Evolutionary conservation across 2,329 filamentous ascomycete genomes (phyloP), one percentile per base, ranked within the genome.

Genomic region (Cercospora sp.): DNA sequence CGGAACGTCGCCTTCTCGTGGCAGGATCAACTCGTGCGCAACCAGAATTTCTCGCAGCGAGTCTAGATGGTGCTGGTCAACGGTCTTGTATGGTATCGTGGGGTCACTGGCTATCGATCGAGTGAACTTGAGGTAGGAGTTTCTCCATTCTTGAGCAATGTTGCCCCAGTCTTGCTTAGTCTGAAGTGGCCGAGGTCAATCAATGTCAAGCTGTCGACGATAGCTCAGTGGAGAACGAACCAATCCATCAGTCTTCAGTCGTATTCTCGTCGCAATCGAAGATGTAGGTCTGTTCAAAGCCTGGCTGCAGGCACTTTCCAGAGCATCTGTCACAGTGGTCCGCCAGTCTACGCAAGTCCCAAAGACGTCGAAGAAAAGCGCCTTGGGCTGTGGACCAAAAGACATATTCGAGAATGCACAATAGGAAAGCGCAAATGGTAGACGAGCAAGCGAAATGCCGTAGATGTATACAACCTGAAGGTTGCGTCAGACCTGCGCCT

Each of bases 271-370:
- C 0, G 86, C 75, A 5, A 89, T 77, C 13, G 81, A 80, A 65
- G 78, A 76, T 40, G 80, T 78, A 45, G 81, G 73, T 16, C 84
- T 81, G 34, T 83, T 83, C 57, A 89, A 82, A 2, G 82, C 81
- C 2, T 74, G 73, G 68, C 79, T 78, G 13, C 87, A 85, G 45
- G 84, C 83, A 10, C 82, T 76, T 26, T 80, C 77, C 59, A 95
- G 85, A 64, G 87, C 86, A 8, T 84, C 80, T 13, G 84, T 86
- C 21, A 95, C 87, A 1, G 88, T 87, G 45, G 82, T 83, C 66
- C 91, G 89, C 91, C 91, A 94, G 82, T 94, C 86, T 57, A 95
- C 91, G 70, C 90, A 88, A 1, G 92, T 95, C 72, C 91, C 91
- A 78, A 94, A 93, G 74, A 93, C 86, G 80, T 93, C 91, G 75